A percentile compares a stretch with the other conserved stretches of the same genome.
Conservation (phyloP, 345 rosid species). For the Litchi chinensis region DNA sequence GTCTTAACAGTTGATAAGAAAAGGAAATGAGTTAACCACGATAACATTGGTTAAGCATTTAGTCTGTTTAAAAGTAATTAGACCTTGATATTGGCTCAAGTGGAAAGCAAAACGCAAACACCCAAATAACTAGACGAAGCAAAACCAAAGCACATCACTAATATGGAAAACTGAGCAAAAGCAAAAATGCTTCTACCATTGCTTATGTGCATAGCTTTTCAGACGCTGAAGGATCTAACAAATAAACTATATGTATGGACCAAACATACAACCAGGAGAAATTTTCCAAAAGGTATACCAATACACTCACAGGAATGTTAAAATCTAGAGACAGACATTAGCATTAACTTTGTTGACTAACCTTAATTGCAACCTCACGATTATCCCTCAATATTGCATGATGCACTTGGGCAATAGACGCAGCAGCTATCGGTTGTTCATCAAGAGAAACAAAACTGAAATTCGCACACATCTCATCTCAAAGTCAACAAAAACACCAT, state of each 20-base stretch:
- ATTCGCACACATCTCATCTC: conserved; percentile 12
- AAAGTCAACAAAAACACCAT: no score
- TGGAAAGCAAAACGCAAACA: neutral
- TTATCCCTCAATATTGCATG: conserved; percentile 60
- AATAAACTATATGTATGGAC: neutral
- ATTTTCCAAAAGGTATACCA: neutral
- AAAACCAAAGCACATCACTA: neutral
- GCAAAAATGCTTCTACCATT: neutral
- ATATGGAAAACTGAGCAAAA: neutral
- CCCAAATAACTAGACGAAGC: neutral
- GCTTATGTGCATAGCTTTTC: neutral
- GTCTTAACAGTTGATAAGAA: neutral
- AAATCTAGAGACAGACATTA: neutral
- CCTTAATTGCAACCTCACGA: conserved; percentile 89
- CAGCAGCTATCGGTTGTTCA: conserved; percentile 92
- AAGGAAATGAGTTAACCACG: neutral
- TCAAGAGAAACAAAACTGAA: conserved; percentile 76
- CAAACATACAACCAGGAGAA: neutral
- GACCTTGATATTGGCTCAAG: neutral
- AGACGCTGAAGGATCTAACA: neutral
- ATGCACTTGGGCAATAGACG: conserved; percentile 97
- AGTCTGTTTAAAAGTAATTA: neutral
- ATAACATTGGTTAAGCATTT: neutral
- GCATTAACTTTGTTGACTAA: conserved; percentile 22
- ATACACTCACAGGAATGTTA: neutral